Percentiles rank a stretch among this genome's conserved stretches.
These are phyloP conservation scores for Hemisphaericaspora subhashii DNA, from an alignment of 1,139 yeast genomes.

Conservation along the genomic window DNA sequence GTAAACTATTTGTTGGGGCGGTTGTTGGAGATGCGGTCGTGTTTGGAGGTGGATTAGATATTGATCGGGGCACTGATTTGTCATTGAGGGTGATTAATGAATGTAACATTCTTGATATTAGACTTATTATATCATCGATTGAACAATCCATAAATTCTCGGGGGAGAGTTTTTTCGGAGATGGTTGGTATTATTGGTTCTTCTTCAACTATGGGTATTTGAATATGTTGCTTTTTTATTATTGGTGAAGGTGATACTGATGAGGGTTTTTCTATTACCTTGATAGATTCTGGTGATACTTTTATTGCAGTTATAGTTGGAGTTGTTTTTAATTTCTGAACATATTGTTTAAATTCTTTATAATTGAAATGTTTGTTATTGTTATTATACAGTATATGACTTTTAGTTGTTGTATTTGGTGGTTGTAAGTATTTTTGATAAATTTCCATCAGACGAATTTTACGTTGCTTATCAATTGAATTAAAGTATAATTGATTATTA, in stretches of 20 bases:
- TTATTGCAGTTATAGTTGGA: not conserved
- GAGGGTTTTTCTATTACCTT: not conserved
- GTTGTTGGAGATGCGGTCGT: slow-evolving; percentile 20
- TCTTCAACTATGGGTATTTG: not conserved
- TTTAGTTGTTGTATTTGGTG: slow-evolving; percentile 8
- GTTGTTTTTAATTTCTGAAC: slow-evolving; percentile 3
- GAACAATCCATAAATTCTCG: slow-evolving; percentile 64
- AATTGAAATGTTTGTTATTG: slow-evolving; percentile 4
- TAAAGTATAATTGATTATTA: slow-evolving; percentile 27
- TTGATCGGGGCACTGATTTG: slow-evolving; percentile 39
- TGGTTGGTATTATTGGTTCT: not conserved
- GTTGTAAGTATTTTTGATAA: slow-evolving; percentile 26
- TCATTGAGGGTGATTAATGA: slow-evolving; percentile 73
- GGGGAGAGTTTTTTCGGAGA: slow-evolving; percentile 40
- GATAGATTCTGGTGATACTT: not conserved
- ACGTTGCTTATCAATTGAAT: slow-evolving; percentile 23
- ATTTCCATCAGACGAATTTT: slow-evolving; percentile 26
- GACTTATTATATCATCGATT: slow-evolving; percentile 63
- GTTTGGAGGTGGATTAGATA: slow-evolving; percentile 30
- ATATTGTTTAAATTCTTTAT: slow-evolving; percentile 5
- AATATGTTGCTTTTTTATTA: slow-evolving; percentile 3
- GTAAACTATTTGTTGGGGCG: slow-evolving; percentile 21
- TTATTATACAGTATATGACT: slow-evolving; percentile 8
- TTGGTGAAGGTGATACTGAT: slow-evolving; percentile 3
- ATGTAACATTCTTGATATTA: slow-evolving; percentile 78